A percentile compares a stretch with the other conserved stretches of the same genome.
phyloP scores from a whole-genome alignment of 2,329 filamentous ascomycete genomes.

The Fusarium beomiforme region DNA sequence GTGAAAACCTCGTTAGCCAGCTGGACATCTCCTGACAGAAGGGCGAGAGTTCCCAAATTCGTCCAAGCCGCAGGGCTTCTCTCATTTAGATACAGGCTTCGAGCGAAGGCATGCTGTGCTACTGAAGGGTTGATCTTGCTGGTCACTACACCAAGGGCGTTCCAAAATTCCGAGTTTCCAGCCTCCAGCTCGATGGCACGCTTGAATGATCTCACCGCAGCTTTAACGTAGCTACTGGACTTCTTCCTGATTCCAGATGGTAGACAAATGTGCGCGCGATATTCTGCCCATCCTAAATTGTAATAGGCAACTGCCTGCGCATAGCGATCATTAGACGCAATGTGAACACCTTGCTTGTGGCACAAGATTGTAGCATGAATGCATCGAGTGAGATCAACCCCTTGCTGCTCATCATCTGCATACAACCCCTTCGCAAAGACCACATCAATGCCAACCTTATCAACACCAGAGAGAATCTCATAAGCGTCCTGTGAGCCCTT shows the following conservation, averaged over 20 bases:
- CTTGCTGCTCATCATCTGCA: constrained; percentile 58
- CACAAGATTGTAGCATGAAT: constrained; percentile 81
- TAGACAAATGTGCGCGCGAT: constrained; percentile 78
- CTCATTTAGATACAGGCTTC: constrained; percentile 93
- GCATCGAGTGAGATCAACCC: constrained; percentile 64
- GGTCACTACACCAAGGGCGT: constrained; percentile 90
- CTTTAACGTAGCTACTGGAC: constrained; percentile 76
- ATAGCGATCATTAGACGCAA: constrained; percentile 77
- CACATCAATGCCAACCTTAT: constrained; percentile 65
- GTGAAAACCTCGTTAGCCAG: constrained; percentile 93
- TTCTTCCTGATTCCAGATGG: constrained; percentile 63
- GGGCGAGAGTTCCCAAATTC: constrained; percentile 86
- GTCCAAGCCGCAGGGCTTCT: constrained; percentile 87
- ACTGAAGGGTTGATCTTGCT: constrained; percentile 86
- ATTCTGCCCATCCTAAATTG: constrained; percentile 94
- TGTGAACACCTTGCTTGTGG: constrained; percentile 85
- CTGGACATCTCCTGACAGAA: constrained; percentile 83
- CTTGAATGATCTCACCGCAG: constrained; percentile 91
- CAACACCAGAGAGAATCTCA: constrained; percentile 73
- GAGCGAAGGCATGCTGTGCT: constrained; percentile 90
- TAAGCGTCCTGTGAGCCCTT: constrained; percentile 64
- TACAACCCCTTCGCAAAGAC: constrained; percentile 57
- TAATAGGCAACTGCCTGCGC: constrained; percentile 97
- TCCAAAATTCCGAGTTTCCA: constrained; percentile 97
- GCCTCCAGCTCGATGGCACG: constrained; percentile 94